Evolutionary conservation across 2,329 filamentous ascomycete genomes (phyloP), one percentile per base, ranked within the genome.

Genomic region (Penicillium sclerotiorum): DNA sequence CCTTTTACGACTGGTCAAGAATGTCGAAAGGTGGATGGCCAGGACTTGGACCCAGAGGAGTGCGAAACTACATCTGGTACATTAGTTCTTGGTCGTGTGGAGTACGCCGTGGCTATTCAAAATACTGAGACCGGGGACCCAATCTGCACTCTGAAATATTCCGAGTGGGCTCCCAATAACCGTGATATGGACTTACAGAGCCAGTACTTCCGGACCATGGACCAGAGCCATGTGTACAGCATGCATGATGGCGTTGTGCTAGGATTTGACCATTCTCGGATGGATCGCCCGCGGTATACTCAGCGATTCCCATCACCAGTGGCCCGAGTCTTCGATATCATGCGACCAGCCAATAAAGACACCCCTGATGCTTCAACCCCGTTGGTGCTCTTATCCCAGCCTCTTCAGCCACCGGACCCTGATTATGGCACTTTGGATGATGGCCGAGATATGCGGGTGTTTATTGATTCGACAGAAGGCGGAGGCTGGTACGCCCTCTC

Each of bases 401-500:
- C 94, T 0, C 77, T 84, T 18, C 84, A 89, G 60, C 86, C 84
- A 1, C 69, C 73, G 28, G 68, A 76, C 45, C 68, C 70, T 0
- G 71, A 73, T 44, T 74, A 73, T 32, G 70, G 67, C 15, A 60
- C 67, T 1, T 59, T 74, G 23, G 76, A 79, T 28, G 77, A 81
- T 39, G 78, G 23, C 2, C 43, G 85, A 25, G 80, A 79, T 55
- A 80, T 81, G 53, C 85, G 83, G 49, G 85, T 96, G 1, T 95
- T 94, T 64, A 80, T 97, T 51, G 96, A 96, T 67, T 87, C 87
- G 59, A 96, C 92, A 1, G 83, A 88, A 48, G 77, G 79, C n/a
- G 93, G 92, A 23, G 88, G 89, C 53, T 97, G 93, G 91, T 99
- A 93, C 69, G 94, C 92, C 25, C 81, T 97, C 73, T 96, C 93